Evolutionary conservation across 495 filamentous ascomycete species (phyloP).

Genomic region (Neurospora tetraspora): DNA sequence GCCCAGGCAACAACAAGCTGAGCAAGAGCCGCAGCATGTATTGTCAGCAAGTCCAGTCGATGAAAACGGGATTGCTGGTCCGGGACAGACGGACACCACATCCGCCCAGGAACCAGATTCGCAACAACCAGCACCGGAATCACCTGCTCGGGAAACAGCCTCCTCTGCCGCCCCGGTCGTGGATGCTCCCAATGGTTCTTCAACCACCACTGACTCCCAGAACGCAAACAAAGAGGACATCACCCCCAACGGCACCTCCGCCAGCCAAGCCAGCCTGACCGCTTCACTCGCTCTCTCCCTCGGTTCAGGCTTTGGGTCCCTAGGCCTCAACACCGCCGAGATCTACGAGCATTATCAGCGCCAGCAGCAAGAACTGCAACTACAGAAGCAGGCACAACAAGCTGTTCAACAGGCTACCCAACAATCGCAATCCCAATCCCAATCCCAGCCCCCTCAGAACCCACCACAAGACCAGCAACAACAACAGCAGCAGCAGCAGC

Average conservation of each 20-base stretch:
- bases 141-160: neutral
- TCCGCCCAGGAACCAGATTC: neutral
- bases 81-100: neutral
- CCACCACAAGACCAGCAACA: neutral
- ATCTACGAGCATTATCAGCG: neutral
- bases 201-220: neutral
- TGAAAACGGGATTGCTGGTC: neutral
- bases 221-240: neutral
- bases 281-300: neutral
- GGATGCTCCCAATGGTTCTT: neutral
- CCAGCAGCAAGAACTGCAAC: neutral
- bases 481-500: neutral
- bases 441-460: neutral
- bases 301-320: neutral
- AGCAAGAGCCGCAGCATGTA: neutral
- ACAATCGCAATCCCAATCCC: neutral
- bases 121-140: neutral
- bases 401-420: neutral
- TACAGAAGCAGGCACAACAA: neutral
- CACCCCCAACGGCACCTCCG: neutral
- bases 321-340: neutral
- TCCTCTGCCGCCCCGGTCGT: neutral
- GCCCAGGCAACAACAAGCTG: neutral
- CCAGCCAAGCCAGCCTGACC: neutral
- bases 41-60: neutral